Conservation (phyloP, 495 filamentous ascomycete species). For the Penicillium turbatum region DNA sequence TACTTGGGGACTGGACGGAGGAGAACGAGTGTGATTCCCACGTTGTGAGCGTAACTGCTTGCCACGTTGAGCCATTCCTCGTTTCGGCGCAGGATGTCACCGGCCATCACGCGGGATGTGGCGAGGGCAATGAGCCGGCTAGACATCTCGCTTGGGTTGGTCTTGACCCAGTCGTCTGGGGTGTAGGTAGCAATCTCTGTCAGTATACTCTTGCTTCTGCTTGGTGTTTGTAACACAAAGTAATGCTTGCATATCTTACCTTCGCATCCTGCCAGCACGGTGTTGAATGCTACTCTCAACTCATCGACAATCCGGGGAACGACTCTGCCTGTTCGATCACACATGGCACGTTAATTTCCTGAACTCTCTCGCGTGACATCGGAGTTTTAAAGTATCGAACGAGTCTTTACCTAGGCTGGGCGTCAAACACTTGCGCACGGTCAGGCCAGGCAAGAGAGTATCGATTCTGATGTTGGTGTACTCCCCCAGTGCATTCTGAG, state of each 20-base stretch:
- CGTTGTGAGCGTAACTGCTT: slow-evolving; percentile 50
- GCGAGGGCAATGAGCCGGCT: slow-evolving; percentile 49
- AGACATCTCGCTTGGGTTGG: slow-evolving; percentile 26
- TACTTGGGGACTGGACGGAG: slow-evolving; percentile 35
- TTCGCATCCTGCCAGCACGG: slow-evolving; percentile 26
- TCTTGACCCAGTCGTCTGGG: slow-evolving; percentile 21
- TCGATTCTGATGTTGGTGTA: slow-evolving; percentile 29
- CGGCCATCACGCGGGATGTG: slow-evolving; percentile 55
- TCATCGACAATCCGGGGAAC: slow-evolving; percentile 29
- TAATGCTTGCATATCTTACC: slow-evolving; percentile 8
- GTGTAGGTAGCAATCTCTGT: not conserved
- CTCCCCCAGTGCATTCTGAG: slow-evolving; percentile 29
- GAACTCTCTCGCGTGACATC: not conserved
- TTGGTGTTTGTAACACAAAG: not conserved
- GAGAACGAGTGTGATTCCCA: slow-evolving; percentile 31
- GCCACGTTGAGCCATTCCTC: slow-evolving; percentile 53
- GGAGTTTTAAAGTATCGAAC: not conserved
- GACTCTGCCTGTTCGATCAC: slow-evolving; percentile 18
- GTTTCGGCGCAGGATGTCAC: slow-evolving; percentile 46
- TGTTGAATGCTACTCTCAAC: slow-evolving; percentile 22
- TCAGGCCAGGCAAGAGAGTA: slow-evolving; percentile 23
- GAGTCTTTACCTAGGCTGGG: slow-evolving; percentile 20
- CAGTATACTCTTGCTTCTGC: not conserved
- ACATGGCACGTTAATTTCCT: not conserved
- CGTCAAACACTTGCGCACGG: slow-evolving; percentile 26